A percentile compares a stretch with the other conserved stretches of the same genome.
Evolutionary conservation across 2,329 filamentous ascomycete species (phyloP).

Genomic region (Exophiala aquamarina): DNA sequence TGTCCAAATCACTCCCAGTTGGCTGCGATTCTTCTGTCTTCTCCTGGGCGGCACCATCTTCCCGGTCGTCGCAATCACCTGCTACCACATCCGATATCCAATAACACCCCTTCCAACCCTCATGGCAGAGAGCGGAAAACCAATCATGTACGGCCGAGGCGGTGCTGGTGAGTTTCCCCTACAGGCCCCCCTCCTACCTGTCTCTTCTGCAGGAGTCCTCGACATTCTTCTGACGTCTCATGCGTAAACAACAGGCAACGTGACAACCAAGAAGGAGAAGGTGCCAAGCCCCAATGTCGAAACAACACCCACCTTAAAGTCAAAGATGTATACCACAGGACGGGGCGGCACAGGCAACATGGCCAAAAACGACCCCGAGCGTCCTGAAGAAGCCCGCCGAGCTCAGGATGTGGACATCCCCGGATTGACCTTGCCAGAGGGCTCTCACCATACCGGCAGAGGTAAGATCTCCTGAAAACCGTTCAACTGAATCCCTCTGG

Average conservation of each 20-base stretch:
- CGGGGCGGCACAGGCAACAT: conserved; percentile 89
- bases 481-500: too few species aligned
- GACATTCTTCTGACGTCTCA: neutral
- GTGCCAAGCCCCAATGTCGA: conserved; percentile 62
- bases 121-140: neutral
- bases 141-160: conserved; percentile 24
- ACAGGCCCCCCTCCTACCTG: neutral
- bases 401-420: conserved; percentile 76
- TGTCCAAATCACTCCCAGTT: too few species aligned
- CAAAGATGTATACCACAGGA: conserved; percentile 81
- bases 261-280: conserved; percentile 54
- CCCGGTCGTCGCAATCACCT: too few species aligned
- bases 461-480: conserved; percentile 33
- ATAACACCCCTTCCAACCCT: neutral
- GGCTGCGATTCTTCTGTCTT: too few species aligned
- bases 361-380: conserved; percentile 70
- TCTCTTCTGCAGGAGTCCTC: neutral
- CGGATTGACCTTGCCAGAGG: conserved; percentile 36
- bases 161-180: conserved; percentile 23
- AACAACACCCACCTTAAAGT: conserved; percentile 79
- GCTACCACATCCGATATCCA: too few species aligned
- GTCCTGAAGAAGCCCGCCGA: conserved; percentile 66
- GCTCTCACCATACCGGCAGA: conserved; percentile 43
- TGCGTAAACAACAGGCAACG: conserved; percentile 57
- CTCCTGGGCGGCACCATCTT: too few species aligned